Evolutionary conservation across 441 rosid species (phyloP).

Genomic region (Bocquillonia castaneifolia): DNA sequence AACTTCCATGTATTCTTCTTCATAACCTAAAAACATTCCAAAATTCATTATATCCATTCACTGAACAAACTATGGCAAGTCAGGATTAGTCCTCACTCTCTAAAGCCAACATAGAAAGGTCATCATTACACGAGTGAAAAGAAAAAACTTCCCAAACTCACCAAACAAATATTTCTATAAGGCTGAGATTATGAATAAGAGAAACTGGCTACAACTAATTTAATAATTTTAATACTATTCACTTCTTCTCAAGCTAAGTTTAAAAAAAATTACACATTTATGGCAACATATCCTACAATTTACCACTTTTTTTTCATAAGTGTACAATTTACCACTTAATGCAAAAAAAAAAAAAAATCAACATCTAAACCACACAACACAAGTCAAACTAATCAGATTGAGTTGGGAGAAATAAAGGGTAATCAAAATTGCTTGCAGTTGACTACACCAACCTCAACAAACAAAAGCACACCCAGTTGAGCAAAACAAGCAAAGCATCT

Average conservation of each 20-base stretch:
- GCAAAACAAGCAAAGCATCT: conserved; percentile 1
- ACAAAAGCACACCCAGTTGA: conserved; percentile 11
- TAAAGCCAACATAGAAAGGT: background rate
- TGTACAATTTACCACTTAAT: no score
- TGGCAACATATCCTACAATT: no score
- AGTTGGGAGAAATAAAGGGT: background rate
- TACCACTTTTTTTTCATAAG: no score
- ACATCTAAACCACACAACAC: background rate
- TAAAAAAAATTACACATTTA: no score
- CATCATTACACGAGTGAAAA: background rate
- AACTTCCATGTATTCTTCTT: background rate
- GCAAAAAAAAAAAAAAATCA: no score
- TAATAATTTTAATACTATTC: no score
- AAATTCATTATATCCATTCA: background rate
- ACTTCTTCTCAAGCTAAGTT: no score
- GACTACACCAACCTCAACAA: conserved; percentile 1
- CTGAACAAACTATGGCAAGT: background rate
- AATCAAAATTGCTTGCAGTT: background rate
- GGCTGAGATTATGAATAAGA: background rate
- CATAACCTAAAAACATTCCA: background rate
- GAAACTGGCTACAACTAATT: no score
- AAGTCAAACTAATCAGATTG: background rate
- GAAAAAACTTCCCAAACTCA: background rate
- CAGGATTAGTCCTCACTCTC: background rate
- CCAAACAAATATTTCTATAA: background rate